Conservation (phyloP, 352 stramenopile genomes). For the Pythium plurisporium region DNA sequence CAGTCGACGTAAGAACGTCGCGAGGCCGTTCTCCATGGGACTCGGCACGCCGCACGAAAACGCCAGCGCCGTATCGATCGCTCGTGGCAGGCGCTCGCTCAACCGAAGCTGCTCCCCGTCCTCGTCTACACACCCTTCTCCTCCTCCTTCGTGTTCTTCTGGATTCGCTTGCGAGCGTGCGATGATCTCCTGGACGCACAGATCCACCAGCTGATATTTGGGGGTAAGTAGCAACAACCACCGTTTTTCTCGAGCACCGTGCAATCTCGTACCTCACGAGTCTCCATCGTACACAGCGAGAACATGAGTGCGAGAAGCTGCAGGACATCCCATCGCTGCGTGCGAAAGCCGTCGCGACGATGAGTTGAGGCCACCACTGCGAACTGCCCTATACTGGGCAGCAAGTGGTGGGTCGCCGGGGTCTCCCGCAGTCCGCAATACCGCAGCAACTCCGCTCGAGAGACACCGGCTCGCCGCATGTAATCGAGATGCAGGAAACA, state of each 20-base stretch:
- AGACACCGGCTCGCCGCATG: constrained; percentile 45
- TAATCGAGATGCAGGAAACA: constrained; percentile 62
- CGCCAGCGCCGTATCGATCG: constrained; percentile 36
- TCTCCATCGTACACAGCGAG: constrained; percentile 51
- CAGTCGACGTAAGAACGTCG: constrained; percentile 2
- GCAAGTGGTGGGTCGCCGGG: constrained; percentile 27
- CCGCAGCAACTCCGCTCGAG: constrained; percentile 45
- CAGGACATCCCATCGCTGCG: constrained; percentile 51
- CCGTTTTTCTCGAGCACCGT: neutral
- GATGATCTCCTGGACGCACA: constrained; percentile 2
- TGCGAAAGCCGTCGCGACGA: constrained; percentile 24
- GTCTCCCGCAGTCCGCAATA: constrained; percentile 47
- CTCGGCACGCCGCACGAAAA: constrained; percentile 43
- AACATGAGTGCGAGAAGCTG: constrained; percentile 52
- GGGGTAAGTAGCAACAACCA: neutral
- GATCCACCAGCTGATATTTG: neutral
- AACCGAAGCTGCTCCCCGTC: neutral
- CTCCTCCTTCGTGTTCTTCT: neutral
- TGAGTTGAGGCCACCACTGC: constrained; percentile 28
- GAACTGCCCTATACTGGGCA: constrained; percentile 25
- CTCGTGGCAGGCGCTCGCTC: neutral
- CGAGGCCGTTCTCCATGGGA: constrained; percentile 10
- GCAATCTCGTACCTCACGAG: constrained; percentile 19
- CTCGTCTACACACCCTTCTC: neutral
- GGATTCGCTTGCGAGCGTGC: neutral